Base-by-base conservation (phyloP, 2,329 filamentous ascomycete genomes). In the Penicillium crustosum region DNA sequence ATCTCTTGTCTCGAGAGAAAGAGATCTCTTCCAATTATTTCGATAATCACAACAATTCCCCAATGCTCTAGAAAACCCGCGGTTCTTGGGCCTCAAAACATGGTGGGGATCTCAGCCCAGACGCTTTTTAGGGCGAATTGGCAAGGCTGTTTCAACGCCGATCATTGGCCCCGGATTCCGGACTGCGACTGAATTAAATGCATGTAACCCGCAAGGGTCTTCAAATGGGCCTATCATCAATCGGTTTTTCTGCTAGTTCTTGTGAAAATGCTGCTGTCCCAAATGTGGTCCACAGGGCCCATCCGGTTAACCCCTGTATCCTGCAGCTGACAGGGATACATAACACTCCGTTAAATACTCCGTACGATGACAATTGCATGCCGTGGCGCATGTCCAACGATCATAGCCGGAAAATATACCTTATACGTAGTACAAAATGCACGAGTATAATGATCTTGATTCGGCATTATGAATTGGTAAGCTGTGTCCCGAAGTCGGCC, bases 141-240 rank as follows among this genome's bases (percentile, higher is more conserved):
- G 7, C 15, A 33, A 5, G 29, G 44, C 45, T 25, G n/a, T 33
- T 48, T 25, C 19, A 35, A 49, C 21, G 31, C 31, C 21, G 29
- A 48, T 33, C 45, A 48, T 25, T 49, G 45, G 31, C 21, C 31
- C 45, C 31, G 10, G 31, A 49, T 49, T 49, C 31, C 45, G 31
- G 21, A 36, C 45, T 33, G 23, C 31, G 21, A 29, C 42, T 42
- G 29, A 33, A 43, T 41, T 45, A 17, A 9, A 53, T 56, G 39
- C 45, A 55, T 25, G 31, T 33, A 38, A 41, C 29, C 52, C 35
- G 52, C 25, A 55, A 55, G 45, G 53, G 38, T 55, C 33, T 44
- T 21, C 23, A n/a, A n/a, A 6, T 49, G 21, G 43, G 19, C 50
- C 50, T 53, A 53, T 53, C 31, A 53, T 38, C 21, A 49, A 49